Conservation (phyloP, 2,329 filamentous ascomycete species). For the Hypomyces rosellus region DNA sequence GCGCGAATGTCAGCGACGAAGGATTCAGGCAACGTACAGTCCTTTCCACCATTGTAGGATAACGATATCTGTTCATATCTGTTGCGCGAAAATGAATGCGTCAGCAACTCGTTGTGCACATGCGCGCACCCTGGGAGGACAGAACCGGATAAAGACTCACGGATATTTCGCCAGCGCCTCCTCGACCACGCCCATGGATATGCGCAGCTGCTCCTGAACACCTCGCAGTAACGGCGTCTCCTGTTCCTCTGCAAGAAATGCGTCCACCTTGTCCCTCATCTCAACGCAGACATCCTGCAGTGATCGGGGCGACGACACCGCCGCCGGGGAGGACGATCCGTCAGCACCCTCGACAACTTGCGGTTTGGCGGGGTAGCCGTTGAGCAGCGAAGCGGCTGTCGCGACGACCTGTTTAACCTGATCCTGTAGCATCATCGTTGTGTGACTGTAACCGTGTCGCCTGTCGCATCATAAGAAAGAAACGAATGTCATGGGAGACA, state of each 20-base stretch:
- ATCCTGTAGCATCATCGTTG: too few species aligned
- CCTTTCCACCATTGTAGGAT: not conserved
- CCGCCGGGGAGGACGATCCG: not conserved
- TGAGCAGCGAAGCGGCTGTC: not conserved
- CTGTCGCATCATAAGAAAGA: too few species aligned
- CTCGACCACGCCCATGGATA: conserved; percentile 66
- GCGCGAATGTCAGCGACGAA: too few species aligned
- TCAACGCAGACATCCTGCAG: conserved; percentile 7
- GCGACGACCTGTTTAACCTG: too few species aligned
- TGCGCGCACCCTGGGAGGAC: too few species aligned
- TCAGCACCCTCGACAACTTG: not conserved
- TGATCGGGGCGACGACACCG: not conserved
- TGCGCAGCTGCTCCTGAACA: conserved; percentile 68
- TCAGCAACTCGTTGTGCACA: conserved; percentile 6
- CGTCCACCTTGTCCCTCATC: conserved; percentile 8
- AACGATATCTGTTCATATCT: not conserved
- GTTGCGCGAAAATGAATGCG: too few species aligned
- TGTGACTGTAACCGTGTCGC: not conserved
- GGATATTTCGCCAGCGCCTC: conserved; percentile 70
- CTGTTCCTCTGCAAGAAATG: conserved; percentile 6
- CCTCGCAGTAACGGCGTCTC: conserved; percentile 40
- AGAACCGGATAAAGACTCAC: conserved; percentile 39
- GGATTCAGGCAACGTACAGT: not conserved
- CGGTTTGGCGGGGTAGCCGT: conserved; percentile 1
- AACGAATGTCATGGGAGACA: too few species aligned